Base-by-base conservation (phyloP, 495 filamentous ascomycete genomes). In the Trichoderma orchidacearum region DNA sequence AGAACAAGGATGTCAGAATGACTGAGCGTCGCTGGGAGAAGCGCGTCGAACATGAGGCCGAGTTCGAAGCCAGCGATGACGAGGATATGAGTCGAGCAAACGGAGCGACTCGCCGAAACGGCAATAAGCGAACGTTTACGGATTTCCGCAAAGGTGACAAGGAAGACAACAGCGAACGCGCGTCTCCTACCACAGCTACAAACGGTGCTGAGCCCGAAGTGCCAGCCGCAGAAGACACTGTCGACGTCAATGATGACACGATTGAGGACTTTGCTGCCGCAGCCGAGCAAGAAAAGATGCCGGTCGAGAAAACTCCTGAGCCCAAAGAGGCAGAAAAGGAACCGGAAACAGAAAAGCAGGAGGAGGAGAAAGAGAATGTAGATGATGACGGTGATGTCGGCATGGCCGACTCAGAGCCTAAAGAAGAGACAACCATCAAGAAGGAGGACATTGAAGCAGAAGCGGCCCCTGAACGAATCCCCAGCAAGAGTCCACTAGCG, bases 11-110 rank as follows among this genome's bases (percentile, higher is more conserved):
- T 63, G 78, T 76, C 59, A 85, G 93, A 13, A 80, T 85, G 61
- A 93, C 90, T 0, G 81, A 94, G 66, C 86, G 89, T 9, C 80
- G 84, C 56, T 89, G 89, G 77, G 94, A 99, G 58, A 80, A 86
- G 63, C 81, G 80, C 51, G 78, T 89, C 18, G 80, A 83, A 57
- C 81, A 84, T 30, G 77, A 84, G 21, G 87, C 85, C 58, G 90
- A 95, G 61, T 88, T 84, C 61, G 88, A 92, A 9, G 80, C 83
- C 12, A 92, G 86, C 58, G 91, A 96, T 54, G 89, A 95, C 59
- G 93, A 97, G 62, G 90, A 95, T 1, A 77, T 88, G 64, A 85
- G 84, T 50, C 78, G 78, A 36, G 76, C 79, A 17, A 85, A 90
- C 53, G 92, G 91, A 34, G 75, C 90, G 30, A 78, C 74, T 55